Evolutionary conservation across 257 asterid genomes (phyloP), one percentile per base, ranked within the genome.

Genomic region (Lithospermum erythrorhizon): DNA sequence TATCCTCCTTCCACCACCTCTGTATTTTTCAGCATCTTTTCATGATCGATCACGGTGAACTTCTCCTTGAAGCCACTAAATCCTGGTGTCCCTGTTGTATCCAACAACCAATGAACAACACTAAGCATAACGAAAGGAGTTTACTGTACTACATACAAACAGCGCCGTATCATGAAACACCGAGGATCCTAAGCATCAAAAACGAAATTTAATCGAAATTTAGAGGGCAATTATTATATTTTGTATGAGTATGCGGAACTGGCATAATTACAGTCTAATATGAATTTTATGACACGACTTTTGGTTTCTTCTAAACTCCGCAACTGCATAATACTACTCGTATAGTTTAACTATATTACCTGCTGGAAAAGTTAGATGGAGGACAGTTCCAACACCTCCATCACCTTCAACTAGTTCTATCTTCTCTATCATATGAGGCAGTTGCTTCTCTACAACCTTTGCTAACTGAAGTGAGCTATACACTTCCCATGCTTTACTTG

Each of bases 1-100:
- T 41, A 72, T 48, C 94, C 90, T 10, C 95, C 95, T 57, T 86
- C 94, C 21, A 76, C 72, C 63, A 75, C 78, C 68, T 77, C 82
- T 16, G 79, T 25, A 32, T 61, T 82, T 72, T 83, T 89, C 70
- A 78, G 73, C 1, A 75, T 69, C 21, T 65, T 80, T 70, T 72
- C 81, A 1, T 78, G 21, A 41, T 89, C 95, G 25, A 89, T 78
- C 68, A 83, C 87, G 25, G 72, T 61, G 68, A 77, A 83, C 61
- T 76, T 76, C 79, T 89, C 94, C 68, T 78, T 86, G 69, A 73
- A 72, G 61, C 69, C 58, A 49, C 71, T 61, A 61, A 66, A 2
- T 21, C 81, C 79, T 9, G 60, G 69, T 13, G 61, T 53, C 13
- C 81, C 83, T 70, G 37, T 6, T 14, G 37, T 53, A 53, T 11